Base-by-base conservation (phyloP, 140 eudicot genomes). In the Cichorium intybus region DNA sequence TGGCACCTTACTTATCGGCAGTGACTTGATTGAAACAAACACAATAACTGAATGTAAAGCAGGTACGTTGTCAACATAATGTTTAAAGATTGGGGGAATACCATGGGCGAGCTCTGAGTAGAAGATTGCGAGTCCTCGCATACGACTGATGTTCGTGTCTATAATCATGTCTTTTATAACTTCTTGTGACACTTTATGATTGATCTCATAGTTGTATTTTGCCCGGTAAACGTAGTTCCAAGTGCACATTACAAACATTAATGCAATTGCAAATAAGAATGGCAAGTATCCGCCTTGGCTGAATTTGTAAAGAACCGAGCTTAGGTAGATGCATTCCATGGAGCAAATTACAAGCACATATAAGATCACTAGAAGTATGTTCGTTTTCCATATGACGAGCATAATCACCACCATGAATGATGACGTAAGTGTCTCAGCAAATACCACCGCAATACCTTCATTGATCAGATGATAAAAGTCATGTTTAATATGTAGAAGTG, bases 361-460 rank as follows among this genome's bases (percentile, higher is more conserved):
- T 0, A 66, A 11, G 26, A 80, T 57, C 27, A 90, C 78, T 4
- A 84, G 33, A 20, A 81, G 45, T 53, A 81, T 55, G 75, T 84
- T 65, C 2, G 86, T 90, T 71, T 90, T 90, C 97, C 97, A 90
- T 48, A 90, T 77, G 60, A 86, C 67, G 10, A 87, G 74, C 97
- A 90, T 87, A 70, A 90, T 68, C 46, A 90, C 61, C 14, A 86
- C 87, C 43, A 84, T 66, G 63, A 90, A 84, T 1, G 76, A 52
- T 1, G 97, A 90, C 9, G 97, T 90, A 2, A 90, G 75, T 0
- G 85, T 75, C 95, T 84, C 88, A 10, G 88, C 97, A 66, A 84
- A 87, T 50, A 90, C 85, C 48, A 90, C 97, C 56, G 93, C 93
- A 20, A 90, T 90, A 23, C 97, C 97, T 89, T n/a, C n/a, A n/a